Conservation (phyloP, 1,284 basidiomycete species). For the Puccinia coronata region DNA sequence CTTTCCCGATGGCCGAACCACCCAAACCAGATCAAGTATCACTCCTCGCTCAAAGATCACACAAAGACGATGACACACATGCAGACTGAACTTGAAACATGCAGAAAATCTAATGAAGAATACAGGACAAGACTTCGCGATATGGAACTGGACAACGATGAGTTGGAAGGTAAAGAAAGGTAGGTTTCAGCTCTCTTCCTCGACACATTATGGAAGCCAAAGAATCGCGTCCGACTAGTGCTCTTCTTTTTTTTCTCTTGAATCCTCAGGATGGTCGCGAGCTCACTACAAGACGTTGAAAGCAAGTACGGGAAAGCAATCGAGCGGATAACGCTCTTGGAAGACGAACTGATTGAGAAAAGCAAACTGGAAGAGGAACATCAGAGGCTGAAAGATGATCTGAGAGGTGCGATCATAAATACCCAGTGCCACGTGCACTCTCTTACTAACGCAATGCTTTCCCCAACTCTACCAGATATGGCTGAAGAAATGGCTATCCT, state of each 20-base stretch:
- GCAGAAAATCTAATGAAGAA: slow-evolving; percentile 54
- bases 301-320: slow-evolving; percentile 83
- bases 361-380: slow-evolving; percentile 84
- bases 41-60: slow-evolving; percentile 82
- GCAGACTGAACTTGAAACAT: slow-evolving; percentile 77
- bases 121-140: slow-evolving; percentile 64
- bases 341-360: slow-evolving; percentile 93
- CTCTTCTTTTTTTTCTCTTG: background rate
- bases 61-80: slow-evolving; percentile 81
- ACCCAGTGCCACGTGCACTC: background rate
- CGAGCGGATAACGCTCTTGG: slow-evolving; percentile 94
- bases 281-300: slow-evolving; percentile 87
- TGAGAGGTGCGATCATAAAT: slow-evolving; percentile 70
- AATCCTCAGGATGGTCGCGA: slow-evolving; percentile 70
- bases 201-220: background rate
- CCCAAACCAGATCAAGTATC: slow-evolving; percentile 72
- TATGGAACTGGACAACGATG: slow-evolving; percentile 93
- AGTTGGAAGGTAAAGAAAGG: slow-evolving; percentile 86
- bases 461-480: slow-evolving; percentile 21
- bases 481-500: slow-evolving; percentile 45
- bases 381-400: slow-evolving; percentile 87
- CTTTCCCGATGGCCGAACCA: no score
- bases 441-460: background rate
- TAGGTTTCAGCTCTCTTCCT: slow-evolving; percentile 47
- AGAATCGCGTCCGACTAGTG: background rate